Evolutionary conservation across 2,329 filamentous ascomycete genomes (phyloP), one percentile per base, ranked within the genome.

Genomic region (Fusarium buharicum): DNA sequence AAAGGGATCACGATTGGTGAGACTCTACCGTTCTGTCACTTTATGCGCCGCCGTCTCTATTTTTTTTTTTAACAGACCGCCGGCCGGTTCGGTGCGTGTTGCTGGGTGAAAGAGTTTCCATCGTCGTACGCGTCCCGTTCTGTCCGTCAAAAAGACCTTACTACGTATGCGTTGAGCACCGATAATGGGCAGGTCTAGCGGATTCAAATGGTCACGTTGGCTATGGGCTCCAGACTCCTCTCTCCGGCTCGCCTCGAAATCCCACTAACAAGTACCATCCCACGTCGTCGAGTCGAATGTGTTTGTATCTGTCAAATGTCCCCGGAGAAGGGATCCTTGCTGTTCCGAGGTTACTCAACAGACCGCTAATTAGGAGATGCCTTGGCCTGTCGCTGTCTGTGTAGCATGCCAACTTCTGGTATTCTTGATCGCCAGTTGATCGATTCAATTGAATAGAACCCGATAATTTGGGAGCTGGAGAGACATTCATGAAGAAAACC

Each of bases 121-220:
- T 37, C 38, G 30, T 52, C 28, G 18, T 43, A 39, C 43, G 39
- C 24, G 20, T 52, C 22, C 16, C 41, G 12, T 34, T 44, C 61
- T 57, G 56, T 39, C 47, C 41, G 45, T 49, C 14, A 37, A 49
- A 49, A 48, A 50, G 51, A 27, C 49, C 50, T 34, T 60, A 33
- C 47, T 24, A 45, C 46, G 54, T 55, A 56, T 62, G 66, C 59
- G 46, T 45, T 45, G 43, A 47, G 38, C 34, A 41, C 50, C 44
- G 37, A 44, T 31, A 55, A 34, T 61, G 46, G 62, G 24, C 51
- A 43, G 55, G 49, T 44, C 62, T 66, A 66, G 66, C 62, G 55
- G 68, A 37, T 50, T 47, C 54, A 50, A 37, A 41, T 37, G 67
- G 63, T 60, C 57, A 60, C 50, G 57, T 43, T 64, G 59, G 55